These are phyloP conservation scores for Penicillium sp. DNA, from an alignment of 2,329 filamentous ascomycete genomes.

Conservation along the genomic window DNA sequence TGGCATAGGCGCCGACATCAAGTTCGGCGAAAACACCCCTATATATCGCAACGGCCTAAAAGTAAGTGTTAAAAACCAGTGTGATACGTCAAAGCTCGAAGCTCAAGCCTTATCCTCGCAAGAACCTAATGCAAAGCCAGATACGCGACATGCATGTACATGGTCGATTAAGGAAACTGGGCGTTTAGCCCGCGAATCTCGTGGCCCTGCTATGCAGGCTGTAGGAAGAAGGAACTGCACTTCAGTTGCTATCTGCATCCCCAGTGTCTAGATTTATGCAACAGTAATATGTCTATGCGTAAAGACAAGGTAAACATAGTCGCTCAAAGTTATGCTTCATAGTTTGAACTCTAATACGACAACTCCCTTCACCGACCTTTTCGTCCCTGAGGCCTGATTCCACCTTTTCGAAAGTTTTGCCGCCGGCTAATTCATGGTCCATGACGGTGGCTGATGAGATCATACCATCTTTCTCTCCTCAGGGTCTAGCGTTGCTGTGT, in stretches of 20 bases:
- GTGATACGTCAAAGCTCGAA: conserved; percentile 1
- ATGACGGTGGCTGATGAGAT: conserved; percentile 19
- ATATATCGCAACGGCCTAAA: conserved; percentile 3
- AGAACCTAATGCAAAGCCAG: conserved; percentile 4
- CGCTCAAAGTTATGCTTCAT: neutral
- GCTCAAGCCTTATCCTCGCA: conserved; percentile 2
- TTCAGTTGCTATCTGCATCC: neutral
- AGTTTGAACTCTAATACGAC: too few species aligned
- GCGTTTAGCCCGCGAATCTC: neutral
- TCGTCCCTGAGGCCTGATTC: neutral
- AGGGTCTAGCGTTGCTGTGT: neutral
- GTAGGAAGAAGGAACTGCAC: neutral
- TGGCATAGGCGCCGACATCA: neutral
- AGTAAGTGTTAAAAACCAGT: neutral
- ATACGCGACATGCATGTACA: conserved; percentile 13
- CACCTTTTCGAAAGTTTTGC: conserved; percentile 1
- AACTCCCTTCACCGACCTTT: neutral
- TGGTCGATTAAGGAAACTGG: conserved; percentile 13
- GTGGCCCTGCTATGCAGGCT: neutral
- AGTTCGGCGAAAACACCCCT: neutral
- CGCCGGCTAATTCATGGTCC: conserved; percentile 15
- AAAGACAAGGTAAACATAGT: neutral
- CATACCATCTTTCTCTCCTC: conserved; percentile 15
- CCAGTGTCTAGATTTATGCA: neutral
- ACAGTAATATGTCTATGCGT: neutral